These are phyloP conservation scores for Jacaranda copaia DNA, from an alignment of 257 asterid species.

Conservation along the genomic window DNA sequence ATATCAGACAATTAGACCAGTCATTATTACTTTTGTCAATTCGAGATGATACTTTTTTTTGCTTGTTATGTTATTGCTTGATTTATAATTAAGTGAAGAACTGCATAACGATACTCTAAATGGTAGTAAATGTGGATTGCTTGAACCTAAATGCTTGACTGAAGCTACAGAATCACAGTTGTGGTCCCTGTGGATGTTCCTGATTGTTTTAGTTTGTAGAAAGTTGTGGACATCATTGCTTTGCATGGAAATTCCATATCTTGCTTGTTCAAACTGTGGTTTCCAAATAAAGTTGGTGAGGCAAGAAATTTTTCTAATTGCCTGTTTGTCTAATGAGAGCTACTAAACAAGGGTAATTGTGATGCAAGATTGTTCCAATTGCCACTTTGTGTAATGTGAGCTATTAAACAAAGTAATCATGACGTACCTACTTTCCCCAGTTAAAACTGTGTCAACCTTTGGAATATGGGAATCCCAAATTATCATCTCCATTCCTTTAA, in stretches of 20 bases:
- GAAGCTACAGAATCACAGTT: conserved; percentile 19
- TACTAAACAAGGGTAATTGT: not conserved
- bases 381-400: not conserved
- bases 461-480: conserved; percentile 2
- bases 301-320: not conserved
- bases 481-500: not conserved
- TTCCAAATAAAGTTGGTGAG: not conserved
- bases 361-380: not conserved
- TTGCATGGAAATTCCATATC: conserved; percentile 14
- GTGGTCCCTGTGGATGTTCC: not conserved
- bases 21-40: not conserved
- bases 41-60: conserved; percentile 5
- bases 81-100: conserved; percentile 1
- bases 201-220: conserved; percentile 1
- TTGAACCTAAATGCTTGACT: not conserved
- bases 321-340: conserved; percentile 8
- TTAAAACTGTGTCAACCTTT: not conserved
- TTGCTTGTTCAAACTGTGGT: conserved; percentile 10
- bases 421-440: not conserved
- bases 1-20: not conserved
- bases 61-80: conserved; percentile 18
- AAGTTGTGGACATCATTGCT: conserved; percentile 10
- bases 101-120: conserved; percentile 1
- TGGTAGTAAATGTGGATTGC: conserved; percentile 3
- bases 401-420: not conserved